These are phyloP conservation scores for Afroboletus lepidellus DNA, from an alignment of 1,284 basidiomycete genomes.

Conservation along the genomic window DNA sequence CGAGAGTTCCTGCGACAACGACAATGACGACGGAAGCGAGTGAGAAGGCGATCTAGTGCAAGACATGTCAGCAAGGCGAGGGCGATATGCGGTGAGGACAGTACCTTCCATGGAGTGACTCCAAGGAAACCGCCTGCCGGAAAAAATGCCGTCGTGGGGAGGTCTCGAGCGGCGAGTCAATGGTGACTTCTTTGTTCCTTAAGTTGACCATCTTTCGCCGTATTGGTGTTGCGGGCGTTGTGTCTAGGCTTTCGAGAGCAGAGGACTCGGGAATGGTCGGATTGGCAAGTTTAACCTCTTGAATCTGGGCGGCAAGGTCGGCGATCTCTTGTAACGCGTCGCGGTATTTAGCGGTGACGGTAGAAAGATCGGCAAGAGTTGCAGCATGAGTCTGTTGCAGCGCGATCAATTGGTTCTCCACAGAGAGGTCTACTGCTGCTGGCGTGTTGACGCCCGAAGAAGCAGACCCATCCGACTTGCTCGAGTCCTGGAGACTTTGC, in stretches of 20 bases:
- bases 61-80: slow-evolving; percentile 8
- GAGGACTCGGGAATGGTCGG: slow-evolving; percentile 47
- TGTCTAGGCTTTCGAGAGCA: slow-evolving; percentile 46
- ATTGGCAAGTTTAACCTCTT: slow-evolving; percentile 70
- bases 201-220: slow-evolving; percentile 52
- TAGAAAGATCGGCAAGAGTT: slow-evolving; percentile 77
- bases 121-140: slow-evolving; percentile 77
- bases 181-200: slow-evolving; percentile 44
- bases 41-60: slow-evolving; percentile 73
- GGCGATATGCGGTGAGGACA: slow-evolving; percentile 11
- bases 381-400: slow-evolving; percentile 76
- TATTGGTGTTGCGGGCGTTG: slow-evolving; percentile 40
- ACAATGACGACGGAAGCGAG: slow-evolving; percentile 84
- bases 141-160: slow-evolving; percentile 73
- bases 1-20: slow-evolving; percentile 94
- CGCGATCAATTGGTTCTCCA: slow-evolving; percentile 59
- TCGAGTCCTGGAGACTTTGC: slow-evolving; percentile 52
- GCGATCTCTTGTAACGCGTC: slow-evolving; percentile 88
- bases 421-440: slow-evolving; percentile 32
- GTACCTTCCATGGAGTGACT: slow-evolving; percentile 81
- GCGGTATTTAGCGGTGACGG: slow-evolving; percentile 78
- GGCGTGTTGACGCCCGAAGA: slow-evolving; percentile 34
- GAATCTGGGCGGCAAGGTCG: slow-evolving; percentile 79
- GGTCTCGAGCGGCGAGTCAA: slow-evolving; percentile 48
- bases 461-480: slow-evolving; percentile 26